These are phyloP conservation scores for Xylaria sp. DNA, from an alignment of 2,329 filamentous ascomycete genomes.

Conservation along the genomic window DNA sequence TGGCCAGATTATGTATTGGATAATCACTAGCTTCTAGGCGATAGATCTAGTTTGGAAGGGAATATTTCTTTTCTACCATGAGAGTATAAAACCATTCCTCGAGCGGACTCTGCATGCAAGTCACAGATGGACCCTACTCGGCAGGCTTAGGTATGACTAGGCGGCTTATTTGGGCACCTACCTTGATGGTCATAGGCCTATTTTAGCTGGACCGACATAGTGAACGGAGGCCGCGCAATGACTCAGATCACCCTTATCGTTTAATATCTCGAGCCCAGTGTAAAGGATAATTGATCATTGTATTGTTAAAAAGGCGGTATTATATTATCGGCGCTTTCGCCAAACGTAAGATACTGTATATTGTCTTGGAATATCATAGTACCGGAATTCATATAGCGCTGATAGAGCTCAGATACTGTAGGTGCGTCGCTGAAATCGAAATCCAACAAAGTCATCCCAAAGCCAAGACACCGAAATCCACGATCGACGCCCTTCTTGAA, in stretches of 20 bases:
- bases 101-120: background rate
- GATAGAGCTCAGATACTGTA: background rate
- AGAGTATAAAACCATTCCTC: background rate
- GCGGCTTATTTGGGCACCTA: background rate
- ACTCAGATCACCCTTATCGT: background rate
- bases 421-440: background rate
- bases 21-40: background rate
- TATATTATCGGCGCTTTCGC: no score
- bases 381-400: background rate
- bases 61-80: background rate
- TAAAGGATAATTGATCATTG: background rate
- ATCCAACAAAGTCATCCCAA: background rate
- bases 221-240: background rate
- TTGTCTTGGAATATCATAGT: background rate
- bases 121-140: background rate
- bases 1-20: background rate
- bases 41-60: background rate
- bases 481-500: constrained; percentile 2
- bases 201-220: background rate
- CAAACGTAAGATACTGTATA: background rate
- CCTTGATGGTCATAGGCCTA: background rate
- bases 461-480: background rate
- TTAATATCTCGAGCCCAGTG: background rate
- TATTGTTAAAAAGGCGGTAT: no score
- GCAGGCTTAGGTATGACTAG: background rate